These are phyloP conservation scores for Tolypocladium tropicale DNA, from an alignment of 2,329 filamentous ascomycete genomes.

Conservation along the genomic window DNA sequence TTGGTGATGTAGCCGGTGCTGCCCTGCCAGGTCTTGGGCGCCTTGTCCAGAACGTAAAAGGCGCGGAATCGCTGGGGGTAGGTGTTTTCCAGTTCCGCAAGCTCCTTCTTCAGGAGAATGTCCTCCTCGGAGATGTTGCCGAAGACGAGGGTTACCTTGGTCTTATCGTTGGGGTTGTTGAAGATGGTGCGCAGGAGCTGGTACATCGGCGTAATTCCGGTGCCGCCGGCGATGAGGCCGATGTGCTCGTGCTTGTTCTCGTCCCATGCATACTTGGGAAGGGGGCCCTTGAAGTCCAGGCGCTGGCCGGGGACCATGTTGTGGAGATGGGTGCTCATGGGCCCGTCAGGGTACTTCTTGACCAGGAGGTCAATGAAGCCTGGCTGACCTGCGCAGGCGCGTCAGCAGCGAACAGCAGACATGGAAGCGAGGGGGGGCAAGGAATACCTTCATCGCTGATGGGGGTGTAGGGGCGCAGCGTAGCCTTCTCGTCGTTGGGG, in stretches of 20 bases:
- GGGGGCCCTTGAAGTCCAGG: constrained; percentile 87
- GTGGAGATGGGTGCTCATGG: constrained; percentile 88
- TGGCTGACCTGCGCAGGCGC: constrained; percentile 44
- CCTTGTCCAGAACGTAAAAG: constrained; percentile 85
- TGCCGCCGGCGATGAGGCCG: constrained; percentile 82
- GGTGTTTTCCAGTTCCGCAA: constrained; percentile 81
- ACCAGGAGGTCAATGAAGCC: constrained; percentile 84
- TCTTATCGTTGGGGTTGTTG: constrained; percentile 93
- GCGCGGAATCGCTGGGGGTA: constrained; percentile 92
- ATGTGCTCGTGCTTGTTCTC: constrained; percentile 91
- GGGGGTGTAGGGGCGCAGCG: constrained; percentile 88
- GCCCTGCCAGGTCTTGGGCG: constrained; percentile 69
- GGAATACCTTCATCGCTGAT: constrained; percentile 68
- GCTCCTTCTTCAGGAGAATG: constrained; percentile 81
- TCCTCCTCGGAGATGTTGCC: constrained; percentile 86
- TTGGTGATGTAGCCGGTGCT: constrained; percentile 76
- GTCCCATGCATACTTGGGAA: constrained; percentile 86
- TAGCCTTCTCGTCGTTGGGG: constrained; percentile 71
- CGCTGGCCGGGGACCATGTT: constrained; percentile 69
- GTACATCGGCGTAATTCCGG: constrained; percentile 97
- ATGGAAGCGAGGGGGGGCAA: background rate
- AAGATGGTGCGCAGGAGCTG: constrained; percentile 88
- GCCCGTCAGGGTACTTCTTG: constrained; percentile 83
- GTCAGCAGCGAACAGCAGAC: background rate
- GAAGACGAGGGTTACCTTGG: constrained; percentile 91